Percentiles rank a stretch among this genome's conserved stretches.
phyloP scores from a whole-genome alignment of 768 basidiomycete genomes.

The Termitomyces sp. region DNA sequence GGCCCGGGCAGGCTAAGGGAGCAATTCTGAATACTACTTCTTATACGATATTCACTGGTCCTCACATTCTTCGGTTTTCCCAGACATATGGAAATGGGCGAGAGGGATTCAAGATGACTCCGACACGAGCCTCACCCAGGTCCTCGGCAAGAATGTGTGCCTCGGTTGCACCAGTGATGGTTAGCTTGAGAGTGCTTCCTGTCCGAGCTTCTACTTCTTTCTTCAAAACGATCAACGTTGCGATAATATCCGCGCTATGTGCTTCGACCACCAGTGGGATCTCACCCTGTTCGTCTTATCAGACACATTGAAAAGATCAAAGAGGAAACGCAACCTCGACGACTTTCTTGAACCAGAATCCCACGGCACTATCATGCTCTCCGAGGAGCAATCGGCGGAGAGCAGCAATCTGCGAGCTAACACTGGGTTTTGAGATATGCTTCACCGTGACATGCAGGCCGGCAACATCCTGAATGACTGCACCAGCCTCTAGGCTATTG shows the following conservation, averaged over 20 bases:
- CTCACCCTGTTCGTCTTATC: conserved; percentile 38
- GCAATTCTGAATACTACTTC: not conserved
- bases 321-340: conserved; percentile 26
- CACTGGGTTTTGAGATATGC: conserved; percentile 45
- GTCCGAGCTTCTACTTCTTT: conserved; percentile 48
- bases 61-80: conserved; percentile 66
- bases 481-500: conserved; percentile 55
- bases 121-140: conserved; percentile 44
- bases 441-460: conserved; percentile 64
- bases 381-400: conserved; percentile 60
- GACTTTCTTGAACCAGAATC: conserved; percentile 42
- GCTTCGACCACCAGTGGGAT: conserved; percentile 74
- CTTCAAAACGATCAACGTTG: conserved; percentile 67
- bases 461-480: conserved; percentile 57
- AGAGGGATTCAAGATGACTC: conserved; percentile 45
- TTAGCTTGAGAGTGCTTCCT: conserved; percentile 42
- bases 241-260: conserved; percentile 79
- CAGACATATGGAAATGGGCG: conserved; percentile 70
- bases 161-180: conserved; percentile 62
- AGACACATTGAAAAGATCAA: not conserved
- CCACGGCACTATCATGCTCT: conserved; percentile 29
- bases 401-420: conserved; percentile 79
- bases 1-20: conserved; percentile 57
- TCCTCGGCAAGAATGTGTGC: conserved; percentile 68
- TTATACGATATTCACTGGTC: not conserved